phyloP scores from a whole-genome alignment of 169 alveolate species.

The Besnoitia besnoiti region DNA sequence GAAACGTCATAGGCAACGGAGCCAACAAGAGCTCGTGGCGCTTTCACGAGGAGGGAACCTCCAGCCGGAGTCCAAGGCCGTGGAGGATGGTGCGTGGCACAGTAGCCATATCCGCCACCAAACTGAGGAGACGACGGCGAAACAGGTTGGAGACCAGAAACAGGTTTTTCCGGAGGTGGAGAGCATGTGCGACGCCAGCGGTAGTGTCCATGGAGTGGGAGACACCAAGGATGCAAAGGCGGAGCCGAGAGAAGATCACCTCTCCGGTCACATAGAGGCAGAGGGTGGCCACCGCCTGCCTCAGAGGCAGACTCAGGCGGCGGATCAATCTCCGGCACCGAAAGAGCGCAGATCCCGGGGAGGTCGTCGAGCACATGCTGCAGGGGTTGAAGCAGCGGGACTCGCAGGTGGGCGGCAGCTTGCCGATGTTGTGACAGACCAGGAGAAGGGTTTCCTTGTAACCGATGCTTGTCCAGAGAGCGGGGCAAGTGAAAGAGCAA shows the following conservation, averaged over 20 bases:
- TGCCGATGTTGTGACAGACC: not conserved
- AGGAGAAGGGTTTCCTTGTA: not conserved
- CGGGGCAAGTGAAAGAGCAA: not conserved
- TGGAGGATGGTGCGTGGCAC: not conserved
- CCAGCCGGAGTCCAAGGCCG: not conserved
- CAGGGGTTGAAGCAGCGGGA: not conserved
- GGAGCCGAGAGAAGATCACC: not conserved
- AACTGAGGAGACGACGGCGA: not conserved
- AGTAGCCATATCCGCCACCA: not conserved
- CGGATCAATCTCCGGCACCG: not conserved
- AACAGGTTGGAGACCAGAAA: not conserved
- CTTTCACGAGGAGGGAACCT: not conserved
- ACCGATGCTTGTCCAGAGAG: not conserved
- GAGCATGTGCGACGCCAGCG: not conserved
- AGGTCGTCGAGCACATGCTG: not conserved
- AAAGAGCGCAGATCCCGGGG: not conserved
- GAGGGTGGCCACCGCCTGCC: not conserved
- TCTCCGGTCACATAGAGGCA: not conserved
- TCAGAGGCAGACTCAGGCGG: not conserved
- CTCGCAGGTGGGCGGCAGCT: no score
- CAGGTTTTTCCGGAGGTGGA: not conserved
- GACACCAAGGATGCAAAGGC: not conserved
- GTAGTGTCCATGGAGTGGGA: not conserved
- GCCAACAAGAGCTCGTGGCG: slow-evolving; percentile 9
- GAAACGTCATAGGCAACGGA: slow-evolving; percentile 24